A percentile compares a stretch with the other conserved stretches of the same genome.
phyloP scores from a whole-genome alignment of 139 green algal genomes.

The Volvox africanus region DNA sequence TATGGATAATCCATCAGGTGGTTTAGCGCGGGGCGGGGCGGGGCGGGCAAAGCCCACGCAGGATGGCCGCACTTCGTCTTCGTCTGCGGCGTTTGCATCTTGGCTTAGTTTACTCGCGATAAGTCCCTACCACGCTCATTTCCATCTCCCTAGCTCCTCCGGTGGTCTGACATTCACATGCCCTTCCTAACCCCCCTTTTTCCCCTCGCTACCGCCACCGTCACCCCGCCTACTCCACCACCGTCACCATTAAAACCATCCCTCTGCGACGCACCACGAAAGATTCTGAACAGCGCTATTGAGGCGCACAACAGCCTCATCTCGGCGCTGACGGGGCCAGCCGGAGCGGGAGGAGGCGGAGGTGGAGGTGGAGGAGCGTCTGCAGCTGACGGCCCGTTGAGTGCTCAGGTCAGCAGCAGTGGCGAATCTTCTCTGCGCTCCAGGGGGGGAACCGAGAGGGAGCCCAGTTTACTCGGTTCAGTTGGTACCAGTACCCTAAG shows the following conservation, averaged over 20 bases:
- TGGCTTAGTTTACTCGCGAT: too few species aligned
- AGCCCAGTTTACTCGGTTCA: not conserved
- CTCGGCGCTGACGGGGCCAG: not conserved
- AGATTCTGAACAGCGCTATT: constrained; percentile 36
- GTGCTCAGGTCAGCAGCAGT: not conserved
- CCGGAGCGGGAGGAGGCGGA: not conserved
- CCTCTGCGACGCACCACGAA: not conserved
- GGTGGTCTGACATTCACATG: not conserved
- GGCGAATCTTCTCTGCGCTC: not conserved
- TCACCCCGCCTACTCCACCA: not conserved
- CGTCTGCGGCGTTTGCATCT: too few species aligned
- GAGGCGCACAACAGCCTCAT: constrained; percentile 44
- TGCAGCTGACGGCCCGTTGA: not conserved
- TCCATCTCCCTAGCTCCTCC: not conserved
- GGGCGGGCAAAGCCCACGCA: not conserved
- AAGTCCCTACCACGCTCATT: too few species aligned
- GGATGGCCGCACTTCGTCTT: not conserved
- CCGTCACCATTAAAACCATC: not conserved
- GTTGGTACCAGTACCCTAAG: too few species aligned
- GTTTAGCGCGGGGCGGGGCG: not conserved
- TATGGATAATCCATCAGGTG: not conserved
- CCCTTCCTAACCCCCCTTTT: not conserved
- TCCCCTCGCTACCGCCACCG: not conserved
- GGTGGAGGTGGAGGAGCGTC: not conserved
- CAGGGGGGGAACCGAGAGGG: not conserved